Evolutionary conservation across 2,329 filamentous ascomycete species (phyloP).

Genomic region (Aspergillus costaricaensis): DNA sequence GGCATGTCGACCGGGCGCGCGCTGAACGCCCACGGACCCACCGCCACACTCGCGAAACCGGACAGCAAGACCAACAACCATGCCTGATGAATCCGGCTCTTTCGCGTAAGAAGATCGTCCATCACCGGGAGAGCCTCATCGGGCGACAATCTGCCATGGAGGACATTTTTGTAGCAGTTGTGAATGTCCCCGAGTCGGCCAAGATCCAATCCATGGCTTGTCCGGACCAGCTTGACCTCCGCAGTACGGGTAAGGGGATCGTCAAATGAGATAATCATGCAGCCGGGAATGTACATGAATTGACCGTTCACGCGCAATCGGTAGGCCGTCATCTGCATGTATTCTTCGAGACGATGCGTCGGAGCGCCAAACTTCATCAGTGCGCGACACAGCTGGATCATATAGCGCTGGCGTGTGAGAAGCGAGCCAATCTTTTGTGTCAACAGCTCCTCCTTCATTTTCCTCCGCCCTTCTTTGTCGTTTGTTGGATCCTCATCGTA

Average conservation of each 20-base stretch:
- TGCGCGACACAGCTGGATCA: slow-evolving; percentile 79
- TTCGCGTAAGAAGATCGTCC: slow-evolving; percentile 56
- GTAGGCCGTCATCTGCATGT: slow-evolving; percentile 81
- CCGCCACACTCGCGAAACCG: slow-evolving; percentile 70
- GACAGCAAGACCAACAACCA: slow-evolving; percentile 65
- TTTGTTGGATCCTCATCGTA: slow-evolving; percentile 33
- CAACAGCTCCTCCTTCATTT: slow-evolving; percentile 25
- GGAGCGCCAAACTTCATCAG: slow-evolving; percentile 89
- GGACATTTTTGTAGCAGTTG: slow-evolving; percentile 47
- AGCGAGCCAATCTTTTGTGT: slow-evolving; percentile 65
- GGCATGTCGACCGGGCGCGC: slow-evolving; percentile 76
- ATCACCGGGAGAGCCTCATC: slow-evolving; percentile 43
- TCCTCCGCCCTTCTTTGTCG: slow-evolving; percentile 38
- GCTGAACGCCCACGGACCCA: slow-evolving; percentile 77
- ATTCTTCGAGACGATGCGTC: slow-evolving; percentile 87
- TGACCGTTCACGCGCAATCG: slow-evolving; percentile 84
- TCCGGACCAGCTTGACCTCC: slow-evolving; percentile 45
- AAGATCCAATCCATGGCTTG: slow-evolving; percentile 42
- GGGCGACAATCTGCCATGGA: slow-evolving; percentile 46
- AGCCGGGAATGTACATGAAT: slow-evolving; percentile 70
- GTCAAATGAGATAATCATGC: slow-evolving; percentile 68
- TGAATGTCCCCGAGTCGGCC: slow-evolving; percentile 46
- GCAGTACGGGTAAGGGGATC: slow-evolving; percentile 46
- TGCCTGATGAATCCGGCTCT: slow-evolving; percentile 55
- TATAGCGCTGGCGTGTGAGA: slow-evolving; percentile 76